Evolutionary conservation across 1,284 basidiomycete genomes (phyloP), one percentile per base, ranked within the genome.

Genomic region (Pholiota adiposa): DNA sequence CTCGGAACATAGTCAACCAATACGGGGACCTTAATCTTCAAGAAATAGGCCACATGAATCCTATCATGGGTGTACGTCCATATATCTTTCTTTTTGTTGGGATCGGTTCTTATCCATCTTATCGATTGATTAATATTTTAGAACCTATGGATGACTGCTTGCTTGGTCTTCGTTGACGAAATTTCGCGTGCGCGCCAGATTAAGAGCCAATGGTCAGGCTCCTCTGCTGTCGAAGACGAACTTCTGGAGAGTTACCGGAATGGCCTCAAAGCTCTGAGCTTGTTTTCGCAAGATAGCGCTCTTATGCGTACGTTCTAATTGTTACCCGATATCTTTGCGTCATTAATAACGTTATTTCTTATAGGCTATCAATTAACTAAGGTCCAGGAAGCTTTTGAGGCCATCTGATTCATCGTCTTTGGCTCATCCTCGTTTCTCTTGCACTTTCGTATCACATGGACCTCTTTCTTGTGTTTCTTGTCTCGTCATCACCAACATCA

Each of bases 61-160:
- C 80, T n/a, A 77, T 82, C 21, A 77, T 80, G 75, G 78, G 77
- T 31, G 80, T 81, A 69, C 70, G 80, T 76, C 3, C 34, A 27
- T 53, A 55, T 52, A 36, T 11, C 43, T 23, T 62, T 36, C 36
- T 48, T 55, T 36, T 56, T 56, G 29, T 49, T 48, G 43, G 6
- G 5, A 38, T 38, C 36, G 36, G 36, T 11, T 25, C n/a, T 48
- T 36, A 51, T 33, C 52, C 40, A 59, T 55, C 50, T 52, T 40
- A 36, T 60, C 25, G 41, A 25, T 58, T 38, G 36, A 38, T 53
- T 18, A 21, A 25, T 60, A 29, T 48, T 44, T 53, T 44, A 81
- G 79, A 79, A 75, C 6, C 68, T 79, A 4, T 80, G 78, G 78
- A 72, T 74, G 65, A 69, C 72, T 33, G 76, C 78, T 21, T 79